Evolutionary conservation across 2,329 filamentous ascomycete species (phyloP), one percentile per base, ranked within the genome.

Genomic region (Scolecobasidium constrictum): DNA sequence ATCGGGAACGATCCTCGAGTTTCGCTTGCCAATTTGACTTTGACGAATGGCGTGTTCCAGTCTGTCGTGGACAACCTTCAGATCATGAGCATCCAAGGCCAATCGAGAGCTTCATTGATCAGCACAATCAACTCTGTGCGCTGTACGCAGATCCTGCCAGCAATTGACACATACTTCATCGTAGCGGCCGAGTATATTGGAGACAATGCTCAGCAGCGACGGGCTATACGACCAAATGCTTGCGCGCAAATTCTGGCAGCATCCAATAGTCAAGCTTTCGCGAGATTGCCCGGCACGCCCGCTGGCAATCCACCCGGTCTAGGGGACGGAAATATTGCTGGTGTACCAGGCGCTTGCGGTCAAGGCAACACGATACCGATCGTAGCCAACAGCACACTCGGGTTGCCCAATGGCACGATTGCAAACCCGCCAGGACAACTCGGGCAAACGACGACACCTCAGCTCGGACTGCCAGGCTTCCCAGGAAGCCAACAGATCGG

Each of bases 1-100:
- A 47, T 48, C 21, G 46, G 44, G 26, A 35, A 40, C 19, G 45
- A 47, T 21, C 46, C 20, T 21, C 55, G 55, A 15, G 55, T 62
- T 39, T 52, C 54, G 36, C 54, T 54, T 37, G 59, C 59, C 41
- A 61, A 61, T 51, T 56, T 54, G 48, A 61, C 58, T 20, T 56
- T 62, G 37, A 57, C 52, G 6, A 58, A 54, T 22, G 59, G 59
- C 47, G 49, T 55, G 23, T 62, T 62, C 55, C 56, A 59, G 49
- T 57, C 59, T 48, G 59, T 62, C 35, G 59, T 62, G 44, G 50
- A 57, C 51, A 62, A 59, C 52, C 54, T 62, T 35, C 53, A 59
- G 52, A 41, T 53, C 41, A 62, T 61, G 59, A 55, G 51, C 26
- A 43, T 53, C 20, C 52, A 60, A 51, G 59, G 59, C 20, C 33